Evolutionary conservation across 2,329 filamentous ascomycete genomes (phyloP), one percentile per base, ranked within the genome.

Genomic region (Penicillium sp.): DNA sequence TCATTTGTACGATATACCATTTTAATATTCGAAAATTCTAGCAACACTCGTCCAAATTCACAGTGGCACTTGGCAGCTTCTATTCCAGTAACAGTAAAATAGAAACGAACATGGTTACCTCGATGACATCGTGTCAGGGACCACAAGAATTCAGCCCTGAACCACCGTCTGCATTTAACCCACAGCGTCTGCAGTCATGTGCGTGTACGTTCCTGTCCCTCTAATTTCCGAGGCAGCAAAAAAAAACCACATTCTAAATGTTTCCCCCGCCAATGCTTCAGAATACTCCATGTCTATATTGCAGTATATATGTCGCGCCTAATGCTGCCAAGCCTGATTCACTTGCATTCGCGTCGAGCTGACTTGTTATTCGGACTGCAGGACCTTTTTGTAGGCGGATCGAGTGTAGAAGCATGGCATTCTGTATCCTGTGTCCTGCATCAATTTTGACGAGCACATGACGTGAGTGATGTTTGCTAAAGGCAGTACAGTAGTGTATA

Each of bases 341-440:
- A 3, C 45, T 30, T n/a, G 45, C 45, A 49, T 49, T 37, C 28
- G n/a, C 30, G 30, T 56, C 10, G 38, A 62, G 55, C 57, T 64
- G 33, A 60, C 44, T 58, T 47, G 47, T 44, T 45, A 51, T 56
- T 47, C 12, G 42, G 50, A 37, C 56, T 45, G 51, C 60, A 62
- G 28, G 26, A 28, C 1, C 28, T 7, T 28, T 6, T 28, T 33
- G 54, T 22, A 37, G 33, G 50, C n/a, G n/a, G n/a, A n/a, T 35
- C 44, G 19, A 40, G 54, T 44, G 37, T n/a, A 38, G 24, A 35
- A 42, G 28, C 15, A 59, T 28, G 59, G n/a, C 35, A 45, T 45
- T 45, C 13, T 45, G 40, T 42, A 19, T 44, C 7, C 42, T 24
- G 42, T 4, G 9, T 10, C 17, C 28, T 51, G 42, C 56, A 50